Evolutionary conservation across 2,329 filamentous ascomycete species (phyloP).

Genomic region (Penicillium sp.): DNA sequence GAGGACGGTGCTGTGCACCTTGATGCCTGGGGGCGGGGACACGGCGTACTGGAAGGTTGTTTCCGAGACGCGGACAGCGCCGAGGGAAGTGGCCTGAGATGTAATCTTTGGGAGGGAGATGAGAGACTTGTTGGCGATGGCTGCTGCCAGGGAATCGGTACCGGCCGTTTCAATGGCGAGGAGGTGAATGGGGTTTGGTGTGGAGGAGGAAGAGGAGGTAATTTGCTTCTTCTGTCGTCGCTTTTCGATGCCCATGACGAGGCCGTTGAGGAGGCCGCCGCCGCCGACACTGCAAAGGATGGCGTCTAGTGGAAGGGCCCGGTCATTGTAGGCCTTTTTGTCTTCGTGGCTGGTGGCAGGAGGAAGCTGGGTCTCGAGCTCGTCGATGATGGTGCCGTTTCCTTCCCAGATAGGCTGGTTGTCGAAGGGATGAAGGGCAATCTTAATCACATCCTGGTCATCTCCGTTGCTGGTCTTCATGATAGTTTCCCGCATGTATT

Average conservation of each 20-base stretch:
- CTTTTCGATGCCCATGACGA: slow-evolving; percentile 67
- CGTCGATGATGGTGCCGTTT: slow-evolving; percentile 47
- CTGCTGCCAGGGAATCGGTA: slow-evolving; percentile 67
- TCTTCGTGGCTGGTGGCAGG: slow-evolving; percentile 34
- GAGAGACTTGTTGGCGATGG: slow-evolving; percentile 55
- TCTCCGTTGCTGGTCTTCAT: slow-evolving; percentile 33
- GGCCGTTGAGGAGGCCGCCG: slow-evolving; percentile 74
- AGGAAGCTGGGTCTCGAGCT: slow-evolving; percentile 45
- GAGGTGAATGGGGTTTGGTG: slow-evolving; percentile 49
- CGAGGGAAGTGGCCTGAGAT: slow-evolving; percentile 71
- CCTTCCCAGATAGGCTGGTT: slow-evolving; percentile 49
- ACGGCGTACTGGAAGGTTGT: slow-evolving; percentile 66
- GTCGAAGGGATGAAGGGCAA: slow-evolving; percentile 48
- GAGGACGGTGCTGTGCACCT: slow-evolving; percentile 63
- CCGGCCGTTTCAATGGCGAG: slow-evolving; percentile 75
- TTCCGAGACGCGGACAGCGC: slow-evolving; percentile 68
- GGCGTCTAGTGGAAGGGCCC: slow-evolving; percentile 57
- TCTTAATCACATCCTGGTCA: slow-evolving; percentile 38
- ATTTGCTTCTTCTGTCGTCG: slow-evolving; percentile 38
- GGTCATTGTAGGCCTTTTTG: slow-evolving; percentile 26
- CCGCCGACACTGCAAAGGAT: slow-evolving; percentile 79
- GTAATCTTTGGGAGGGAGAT: slow-evolving; percentile 70
- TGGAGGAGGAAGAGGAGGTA: slow-evolving; percentile 12
- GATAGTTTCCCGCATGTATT: slow-evolving; percentile 58
- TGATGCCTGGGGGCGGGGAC: slow-evolving; percentile 45